These are phyloP conservation scores for Fusarium lyarnte DNA, from an alignment of 2,329 filamentous ascomycete genomes.

Conservation along the genomic window DNA sequence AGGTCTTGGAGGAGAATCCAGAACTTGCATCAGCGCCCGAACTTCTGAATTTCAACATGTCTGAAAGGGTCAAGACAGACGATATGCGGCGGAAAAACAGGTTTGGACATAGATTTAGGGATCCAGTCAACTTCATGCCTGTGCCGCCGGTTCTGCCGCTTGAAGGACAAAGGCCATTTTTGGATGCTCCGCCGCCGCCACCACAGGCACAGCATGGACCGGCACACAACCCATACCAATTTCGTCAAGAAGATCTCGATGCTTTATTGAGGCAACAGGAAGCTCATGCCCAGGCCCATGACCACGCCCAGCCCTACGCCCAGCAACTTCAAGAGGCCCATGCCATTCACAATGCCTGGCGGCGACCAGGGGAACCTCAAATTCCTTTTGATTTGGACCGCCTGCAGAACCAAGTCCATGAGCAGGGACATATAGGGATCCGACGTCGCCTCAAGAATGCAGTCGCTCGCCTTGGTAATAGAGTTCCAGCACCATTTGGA, in stretches of 20 bases:
- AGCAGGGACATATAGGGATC: background rate
- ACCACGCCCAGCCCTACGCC: background rate
- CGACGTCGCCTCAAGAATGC: background rate
- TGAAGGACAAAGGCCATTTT: background rate
- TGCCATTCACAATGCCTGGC: background rate
- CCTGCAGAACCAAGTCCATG: background rate
- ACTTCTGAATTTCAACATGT: conserved; percentile 67
- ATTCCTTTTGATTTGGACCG: background rate
- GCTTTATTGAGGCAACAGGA: background rate
- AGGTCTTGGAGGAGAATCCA: conserved; percentile 67
- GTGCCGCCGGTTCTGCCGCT: background rate
- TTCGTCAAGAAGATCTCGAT: background rate
- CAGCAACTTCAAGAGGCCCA: background rate
- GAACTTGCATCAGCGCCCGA: conserved; percentile 60
- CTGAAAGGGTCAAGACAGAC: conserved; percentile 60
- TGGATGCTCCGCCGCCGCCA: background rate
- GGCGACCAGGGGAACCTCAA: background rate
- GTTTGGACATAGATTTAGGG: background rate
- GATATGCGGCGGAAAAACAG: conserved; percentile 45
- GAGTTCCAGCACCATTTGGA: background rate
- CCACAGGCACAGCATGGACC: background rate
- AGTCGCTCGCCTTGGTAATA: background rate
- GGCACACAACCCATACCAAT: background rate
- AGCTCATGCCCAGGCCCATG: background rate
- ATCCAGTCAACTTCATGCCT: background rate